Base-by-base conservation (phyloP, 805 yeast species). In the Lachancea dasiensis region DNA sequence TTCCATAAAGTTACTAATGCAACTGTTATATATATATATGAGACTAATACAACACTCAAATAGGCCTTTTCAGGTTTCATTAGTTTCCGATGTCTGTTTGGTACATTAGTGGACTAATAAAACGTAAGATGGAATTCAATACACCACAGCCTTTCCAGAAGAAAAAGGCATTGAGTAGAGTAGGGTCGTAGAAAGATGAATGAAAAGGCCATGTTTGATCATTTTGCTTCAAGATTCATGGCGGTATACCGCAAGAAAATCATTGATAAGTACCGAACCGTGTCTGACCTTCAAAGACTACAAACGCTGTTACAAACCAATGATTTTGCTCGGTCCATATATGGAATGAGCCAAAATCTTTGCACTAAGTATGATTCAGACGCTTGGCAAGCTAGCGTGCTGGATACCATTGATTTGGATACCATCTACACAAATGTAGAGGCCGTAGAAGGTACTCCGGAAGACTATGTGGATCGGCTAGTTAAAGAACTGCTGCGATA, bases 371-470 rank as follows among this genome's bases (percentile, higher is more conserved):
- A 73, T 46, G 75, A 71, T 24, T 61, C 72, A 38, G 49, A 64
- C 0, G 61, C 46, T 1, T 58, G 66, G 46, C 69, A 74, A 31
- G 81, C 80, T 28, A 50, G 50, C 2, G 94, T 84, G 0, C 59
- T 87, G 20, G 86, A 75, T 19, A 59, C 71, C 0, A 63, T 89
- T 22, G 82, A 86, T 37, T 56, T 85, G 20, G 81, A 69, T 2
- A 49, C 54, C 16, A 69, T 87, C 1, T 79, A 75, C 47, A 58
- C 63, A 0, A 77, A 75, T 16, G 44, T 67, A 67, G 19, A 50
- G 46, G 16, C 62, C 58, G 14, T 51, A 48, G 20, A 56, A 51
- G 35, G 49, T 38, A 8, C 51, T 46, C 49, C 47, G 18, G 46
- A 38, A 8, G 45, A 73, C 13, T 68, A 74, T 40, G 69, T 73